Evolutionary conservation across 768 basidiomycete genomes (phyloP).

Genomic region (Megacollybia marginata): DNA sequence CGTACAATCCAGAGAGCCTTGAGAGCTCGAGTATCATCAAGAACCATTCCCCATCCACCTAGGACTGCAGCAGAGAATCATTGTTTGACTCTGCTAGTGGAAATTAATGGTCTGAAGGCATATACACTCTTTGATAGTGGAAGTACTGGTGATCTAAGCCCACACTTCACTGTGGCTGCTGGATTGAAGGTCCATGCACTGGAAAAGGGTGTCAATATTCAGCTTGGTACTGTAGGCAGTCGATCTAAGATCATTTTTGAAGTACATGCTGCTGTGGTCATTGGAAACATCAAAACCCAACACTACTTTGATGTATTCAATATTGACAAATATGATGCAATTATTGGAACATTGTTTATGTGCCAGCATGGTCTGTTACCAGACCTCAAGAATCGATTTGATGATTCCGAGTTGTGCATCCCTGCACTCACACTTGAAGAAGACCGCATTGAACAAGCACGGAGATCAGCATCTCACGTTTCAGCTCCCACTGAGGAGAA

Average conservation of each 20-base stretch:
- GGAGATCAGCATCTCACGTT: too few species aligned
- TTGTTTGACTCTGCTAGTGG: slow-evolving; percentile 21
- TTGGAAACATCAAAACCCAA: too few species aligned
- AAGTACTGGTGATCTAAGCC: slow-evolving; percentile 9
- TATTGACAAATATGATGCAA: too few species aligned
- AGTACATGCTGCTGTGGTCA: background rate
- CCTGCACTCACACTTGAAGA: background rate
- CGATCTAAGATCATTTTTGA: slow-evolving; percentile 10
- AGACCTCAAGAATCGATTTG: background rate
- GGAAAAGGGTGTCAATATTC: slow-evolving; percentile 5
- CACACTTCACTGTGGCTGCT: slow-evolving; percentile 7
- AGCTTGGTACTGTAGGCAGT: slow-evolving; percentile 11
- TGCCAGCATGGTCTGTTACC: background rate
- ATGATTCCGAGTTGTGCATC: background rate
- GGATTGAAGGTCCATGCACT: slow-evolving; percentile 2
- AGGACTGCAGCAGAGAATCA: slow-evolving; percentile 18
- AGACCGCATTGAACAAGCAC: background rate
- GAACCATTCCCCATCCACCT: too few species aligned
- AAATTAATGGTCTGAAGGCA: background rate
- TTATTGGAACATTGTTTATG: too few species aligned
- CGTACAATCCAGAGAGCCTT: too few species aligned
- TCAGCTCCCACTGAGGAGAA: too few species aligned
- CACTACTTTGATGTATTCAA: too few species aligned
- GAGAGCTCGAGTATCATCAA: too few species aligned
- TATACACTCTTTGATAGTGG: slow-evolving; percentile 4